Evolutionary conservation across 2,329 filamentous ascomycete species (phyloP), one percentile per base, ranked within the genome.

Genomic region (Trichoderma harzianum): DNA sequence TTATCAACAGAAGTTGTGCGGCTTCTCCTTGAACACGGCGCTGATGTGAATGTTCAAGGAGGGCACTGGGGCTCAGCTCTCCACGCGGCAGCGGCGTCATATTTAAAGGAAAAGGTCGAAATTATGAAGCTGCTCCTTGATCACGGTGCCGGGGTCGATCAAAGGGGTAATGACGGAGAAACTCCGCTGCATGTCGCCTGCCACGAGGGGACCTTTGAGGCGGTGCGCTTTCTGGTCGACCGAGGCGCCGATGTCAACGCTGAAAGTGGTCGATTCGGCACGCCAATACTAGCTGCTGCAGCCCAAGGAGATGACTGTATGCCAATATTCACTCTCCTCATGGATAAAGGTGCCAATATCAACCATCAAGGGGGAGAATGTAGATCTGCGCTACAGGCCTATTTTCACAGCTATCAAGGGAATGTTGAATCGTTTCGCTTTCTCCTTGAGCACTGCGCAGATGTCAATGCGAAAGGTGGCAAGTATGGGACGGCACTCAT

Each of bases 351-450:
- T 2, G 43, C 43, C 43, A 11, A 47, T 1, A 8, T 47, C 43
- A 21, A 47, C 18, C 1, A 47, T n/a, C 43, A 11, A 11, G n/a
- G 18, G 0, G 43, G 43, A n/a, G 18, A 47, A 0, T 47, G 11
- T 21, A 18, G 18, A 11, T n/a, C 43, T 21, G 43, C 18, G 8
- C 3, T 47, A 5, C 43, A 47, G 3, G 18, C 43, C n/a, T 5
- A 1, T n/a, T n/a, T n/a, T 39, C 36, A 18, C 7, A 6, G 5
- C 5, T 0, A 16, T 14, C 0, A 3, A 5, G 14, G 3, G 0
- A 3, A 36, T 1, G 5, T 36, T 36, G 14, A 18, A 39, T 18
- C 36, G 36, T 7, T 43, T 7, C 39, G 1, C 18, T 47, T 21
- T 10, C 18, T 47, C 43, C 18, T 47, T 4, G 3, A 47, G 21